A percentile compares a stretch with the other conserved stretches of the same genome.
Evolutionary conservation across 2,329 filamentous ascomycete genomes (phyloP).

Genomic region (Alternaria sp.): DNA sequence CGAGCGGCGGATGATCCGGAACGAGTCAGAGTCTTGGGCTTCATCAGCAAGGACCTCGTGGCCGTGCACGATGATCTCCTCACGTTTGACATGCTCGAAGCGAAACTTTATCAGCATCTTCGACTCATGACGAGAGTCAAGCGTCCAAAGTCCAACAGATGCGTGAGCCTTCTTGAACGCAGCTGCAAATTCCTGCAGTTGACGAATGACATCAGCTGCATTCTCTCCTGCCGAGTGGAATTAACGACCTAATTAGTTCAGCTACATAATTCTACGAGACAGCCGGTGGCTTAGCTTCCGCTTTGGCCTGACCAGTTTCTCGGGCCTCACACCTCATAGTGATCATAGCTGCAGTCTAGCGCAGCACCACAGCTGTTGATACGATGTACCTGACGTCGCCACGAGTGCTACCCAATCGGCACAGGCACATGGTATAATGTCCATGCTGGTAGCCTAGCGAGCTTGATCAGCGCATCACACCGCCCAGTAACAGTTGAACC

Average conservation of each 20-base stretch:
- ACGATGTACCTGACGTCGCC: constrained; percentile 8
- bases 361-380: constrained; percentile 25
- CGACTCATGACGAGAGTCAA: constrained; percentile 18
- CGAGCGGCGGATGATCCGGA: constrained; percentile 21
- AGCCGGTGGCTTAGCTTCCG: constrained; percentile 26
- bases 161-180: constrained; percentile 9
- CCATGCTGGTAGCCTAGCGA: constrained; percentile 25
- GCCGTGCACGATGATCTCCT: constrained; percentile 21
- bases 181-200: constrained; percentile 14
- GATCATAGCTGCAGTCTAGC: constrained; percentile 32
- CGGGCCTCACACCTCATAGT: constrained; percentile 27
- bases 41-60: constrained; percentile 14
- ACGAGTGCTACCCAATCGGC: constrained; percentile 24
- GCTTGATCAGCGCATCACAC: constrained; percentile 25
- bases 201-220: constrained; percentile 29
- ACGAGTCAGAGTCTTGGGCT: constrained; percentile 26
- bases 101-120: constrained; percentile 21
- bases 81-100: constrained; percentile 21
- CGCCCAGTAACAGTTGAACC: constrained; percentile 26
- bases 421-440: constrained; percentile 18
- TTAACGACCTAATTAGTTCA: constrained; percentile 19
- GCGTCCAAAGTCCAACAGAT: constrained; percentile 10
- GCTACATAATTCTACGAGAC: constrained; percentile 24
- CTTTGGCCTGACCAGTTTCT: constrained; percentile 28
- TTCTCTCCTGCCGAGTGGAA: constrained; percentile 24